A percentile compares a stretch with the other conserved stretches of the same genome.
These are phyloP conservation scores for Microglena sp. DNA, from an alignment of 139 green algal genomes.

Conservation along the genomic window DNA sequence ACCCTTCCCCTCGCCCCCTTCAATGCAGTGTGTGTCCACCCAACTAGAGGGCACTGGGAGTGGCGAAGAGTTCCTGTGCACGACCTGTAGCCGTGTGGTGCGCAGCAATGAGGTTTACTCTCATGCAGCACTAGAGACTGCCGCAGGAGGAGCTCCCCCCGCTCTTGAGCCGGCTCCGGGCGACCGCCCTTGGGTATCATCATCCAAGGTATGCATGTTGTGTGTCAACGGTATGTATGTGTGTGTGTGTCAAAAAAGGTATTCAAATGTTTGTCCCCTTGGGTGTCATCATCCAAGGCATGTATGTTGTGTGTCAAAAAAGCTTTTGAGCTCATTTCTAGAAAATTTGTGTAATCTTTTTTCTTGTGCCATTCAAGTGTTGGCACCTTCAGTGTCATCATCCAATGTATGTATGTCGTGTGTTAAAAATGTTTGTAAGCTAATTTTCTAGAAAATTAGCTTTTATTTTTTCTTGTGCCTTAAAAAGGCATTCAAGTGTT, in stretches of 20 bases:
- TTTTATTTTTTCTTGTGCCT: too few species aligned
- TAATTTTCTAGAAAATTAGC: too few species aligned
- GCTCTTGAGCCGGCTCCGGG: not conserved
- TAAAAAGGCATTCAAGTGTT: too few species aligned
- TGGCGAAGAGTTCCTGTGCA: constrained; percentile 35
- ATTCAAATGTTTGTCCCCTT: too few species aligned
- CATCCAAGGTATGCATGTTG: constrained; percentile 21
- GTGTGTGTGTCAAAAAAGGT: constrained; percentile 5
- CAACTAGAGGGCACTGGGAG: constrained; percentile 19
- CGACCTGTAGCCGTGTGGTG: constrained; percentile 26
- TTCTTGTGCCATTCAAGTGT: too few species aligned
- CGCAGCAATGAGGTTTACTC: constrained; percentile 24
- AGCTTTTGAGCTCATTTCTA: too few species aligned
- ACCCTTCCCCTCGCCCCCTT: too few species aligned
- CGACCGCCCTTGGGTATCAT: constrained; percentile 22
- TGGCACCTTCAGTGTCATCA: too few species aligned
- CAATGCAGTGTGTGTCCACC: constrained; percentile 32
- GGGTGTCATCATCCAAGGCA: constrained; percentile 22
- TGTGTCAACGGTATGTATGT: not conserved
- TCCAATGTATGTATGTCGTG: too few species aligned
- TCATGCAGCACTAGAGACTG: constrained; percentile 33
- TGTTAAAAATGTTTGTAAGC: too few species aligned
- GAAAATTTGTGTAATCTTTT: too few species aligned
- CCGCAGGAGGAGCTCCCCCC: not conserved
- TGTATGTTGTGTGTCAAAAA: too few species aligned